Evolutionary conservation across 805 yeast species (phyloP).

Genomic region (Yueomyces sinensis): DNA sequence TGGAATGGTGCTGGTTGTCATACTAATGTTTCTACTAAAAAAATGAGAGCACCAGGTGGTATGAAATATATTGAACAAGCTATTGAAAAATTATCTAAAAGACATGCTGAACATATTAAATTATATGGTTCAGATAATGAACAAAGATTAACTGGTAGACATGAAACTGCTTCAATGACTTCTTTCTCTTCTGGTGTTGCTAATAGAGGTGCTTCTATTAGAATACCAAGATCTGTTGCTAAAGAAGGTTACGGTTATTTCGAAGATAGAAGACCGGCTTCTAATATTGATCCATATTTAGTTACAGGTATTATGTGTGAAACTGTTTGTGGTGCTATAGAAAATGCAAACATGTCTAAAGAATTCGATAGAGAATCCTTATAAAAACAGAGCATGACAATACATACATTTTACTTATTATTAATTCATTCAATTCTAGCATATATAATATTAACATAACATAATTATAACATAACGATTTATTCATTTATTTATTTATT

Average conservation of each 20-base stretch:
- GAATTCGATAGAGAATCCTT: constrained; percentile 68
- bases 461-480: too few species aligned
- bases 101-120: constrained; percentile 93
- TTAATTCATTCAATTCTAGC: too few species aligned
- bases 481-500: too few species aligned
- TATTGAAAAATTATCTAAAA: constrained; percentile 81
- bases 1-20: constrained; percentile 99
- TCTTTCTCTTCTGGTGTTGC: constrained; percentile 95
- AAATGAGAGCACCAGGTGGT: constrained; percentile 92
- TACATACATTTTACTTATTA: too few species aligned
- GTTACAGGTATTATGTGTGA: constrained; percentile 98
- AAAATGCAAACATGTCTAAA: constrained; percentile 89
- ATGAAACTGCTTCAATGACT: constrained; percentile 93
- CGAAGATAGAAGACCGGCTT: constrained; percentile 99
- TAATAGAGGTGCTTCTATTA: constrained; percentile 97
- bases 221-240: constrained; percentile 98
- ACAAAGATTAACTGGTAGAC: constrained; percentile 92
- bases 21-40: constrained; percentile 89
- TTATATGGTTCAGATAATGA: constrained; percentile 94
- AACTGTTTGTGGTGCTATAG: constrained; percentile 88
- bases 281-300: constrained; percentile 97
- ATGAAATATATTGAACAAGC: constrained; percentile 90
- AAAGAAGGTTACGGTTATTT: constrained; percentile 97
- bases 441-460: too few species aligned
- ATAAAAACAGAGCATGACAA: constrained; percentile 15